A percentile compares a stretch with the other conserved stretches of the same genome.
These are phyloP conservation scores for Citeromyces matritensis DNA, from an alignment of 805 yeast species.

Conservation along the genomic window DNA sequence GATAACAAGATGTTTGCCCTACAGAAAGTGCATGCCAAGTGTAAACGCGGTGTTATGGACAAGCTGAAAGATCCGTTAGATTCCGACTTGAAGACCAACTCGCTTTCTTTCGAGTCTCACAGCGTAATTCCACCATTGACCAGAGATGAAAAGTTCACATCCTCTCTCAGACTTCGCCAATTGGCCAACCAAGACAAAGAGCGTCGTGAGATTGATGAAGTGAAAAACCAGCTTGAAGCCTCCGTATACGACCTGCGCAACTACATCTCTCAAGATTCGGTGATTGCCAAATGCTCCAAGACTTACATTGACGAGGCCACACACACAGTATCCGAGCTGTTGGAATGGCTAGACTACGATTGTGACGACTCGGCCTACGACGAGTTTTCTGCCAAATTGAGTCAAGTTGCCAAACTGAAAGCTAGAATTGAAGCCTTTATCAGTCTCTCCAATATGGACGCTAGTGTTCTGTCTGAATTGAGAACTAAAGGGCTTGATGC, in stretches of 20 bases:
- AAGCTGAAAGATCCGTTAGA: too few species aligned
- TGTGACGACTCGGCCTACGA: constrained; percentile 31
- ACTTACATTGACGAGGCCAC: constrained; percentile 20
- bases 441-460: constrained; percentile 25
- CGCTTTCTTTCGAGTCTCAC: too few species aligned
- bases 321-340: constrained; percentile 24
- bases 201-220: constrained; percentile 36
- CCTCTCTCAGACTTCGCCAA: constrained; percentile 30
- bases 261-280: constrained; percentile 39
- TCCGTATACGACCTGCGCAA: constrained; percentile 57
- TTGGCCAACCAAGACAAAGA: constrained; percentile 42
- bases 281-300: constrained; percentile 22
- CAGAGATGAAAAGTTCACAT: constrained; percentile 19
- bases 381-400: constrained; percentile 20
- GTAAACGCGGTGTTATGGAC: constrained; percentile 11
- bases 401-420: constrained; percentile 13
- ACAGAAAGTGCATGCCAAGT: constrained; percentile 25
- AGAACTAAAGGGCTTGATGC: constrained; percentile 24
- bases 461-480: constrained; percentile 24
- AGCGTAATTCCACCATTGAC: too few species aligned
- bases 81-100: too few species aligned
- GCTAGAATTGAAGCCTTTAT: constrained; percentile 20
- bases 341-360: constrained; percentile 74
- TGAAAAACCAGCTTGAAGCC: constrained; percentile 58
- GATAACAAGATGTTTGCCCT: constrained; percentile 34